These are phyloP conservation scores for Wickerhamiella kurtzmanii DNA, from an alignment of 805 yeast genomes.

Conservation along the genomic window DNA sequence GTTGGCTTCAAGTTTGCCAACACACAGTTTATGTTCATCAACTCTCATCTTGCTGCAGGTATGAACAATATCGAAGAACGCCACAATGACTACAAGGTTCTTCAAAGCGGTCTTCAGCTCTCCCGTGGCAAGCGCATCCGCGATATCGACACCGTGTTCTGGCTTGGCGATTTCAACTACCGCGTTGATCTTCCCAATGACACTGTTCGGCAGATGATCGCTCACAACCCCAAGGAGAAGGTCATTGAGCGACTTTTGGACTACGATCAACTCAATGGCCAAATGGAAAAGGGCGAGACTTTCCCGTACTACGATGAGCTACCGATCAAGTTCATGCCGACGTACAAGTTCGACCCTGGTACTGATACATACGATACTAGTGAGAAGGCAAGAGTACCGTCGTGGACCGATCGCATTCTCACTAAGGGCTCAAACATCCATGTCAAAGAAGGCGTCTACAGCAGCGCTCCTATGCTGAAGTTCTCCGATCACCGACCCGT, in stretches of 20 bases:
- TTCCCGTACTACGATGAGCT: slow-evolving; percentile 68
- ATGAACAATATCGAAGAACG: slow-evolving; percentile 68
- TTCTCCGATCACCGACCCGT: slow-evolving; percentile 92
- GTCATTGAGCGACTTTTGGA: slow-evolving; percentile 33
- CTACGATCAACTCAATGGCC: slow-evolving; percentile 66
- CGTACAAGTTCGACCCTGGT: slow-evolving; percentile 84
- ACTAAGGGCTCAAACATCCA: slow-evolving; percentile 37
- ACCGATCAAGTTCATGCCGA: slow-evolving; percentile 67
- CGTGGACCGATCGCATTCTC: slow-evolving; percentile 90
- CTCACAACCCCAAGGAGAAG: slow-evolving; percentile 17
- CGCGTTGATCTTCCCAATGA: slow-evolving; percentile 62
- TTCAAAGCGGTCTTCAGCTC: slow-evolving; percentile 63
- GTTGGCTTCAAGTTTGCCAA: slow-evolving; percentile 73
- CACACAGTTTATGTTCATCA: slow-evolving; percentile 69
- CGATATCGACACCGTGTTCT: slow-evolving; percentile 76
- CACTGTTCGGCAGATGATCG: slow-evolving; percentile 48
- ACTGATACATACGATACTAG: slow-evolving; percentile 71
- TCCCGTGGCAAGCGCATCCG: slow-evolving; percentile 60
- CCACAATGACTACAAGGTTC: slow-evolving; percentile 66
- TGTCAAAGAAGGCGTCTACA: slow-evolving; percentile 53
- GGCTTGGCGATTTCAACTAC: slow-evolving; percentile 94
- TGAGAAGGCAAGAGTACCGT: slow-evolving; percentile 85
- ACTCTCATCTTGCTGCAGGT: slow-evolving; percentile 94
- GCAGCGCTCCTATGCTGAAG: slow-evolving; percentile 42
- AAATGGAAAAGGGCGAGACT: slow-evolving; percentile 58